A percentile compares a stretch with the other conserved stretches of the same genome.
These are phyloP conservation scores for Sporothrix phasma DNA, from an alignment of 2,329 filamentous ascomycete genomes.

Conservation along the genomic window DNA sequence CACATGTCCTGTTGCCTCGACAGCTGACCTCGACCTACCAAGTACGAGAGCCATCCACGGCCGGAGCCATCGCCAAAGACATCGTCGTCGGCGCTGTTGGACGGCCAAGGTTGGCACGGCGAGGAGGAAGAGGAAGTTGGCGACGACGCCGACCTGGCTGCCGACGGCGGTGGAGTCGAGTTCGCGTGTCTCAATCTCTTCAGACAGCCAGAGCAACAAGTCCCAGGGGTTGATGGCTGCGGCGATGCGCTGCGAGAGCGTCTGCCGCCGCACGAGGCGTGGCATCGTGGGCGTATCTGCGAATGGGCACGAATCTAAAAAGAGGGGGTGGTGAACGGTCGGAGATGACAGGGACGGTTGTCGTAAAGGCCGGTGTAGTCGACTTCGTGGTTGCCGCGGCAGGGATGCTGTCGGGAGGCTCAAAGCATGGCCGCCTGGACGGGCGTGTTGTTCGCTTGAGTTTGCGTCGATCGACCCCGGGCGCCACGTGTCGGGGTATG, in stretches of 20 bases:
- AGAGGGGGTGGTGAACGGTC: neutral
- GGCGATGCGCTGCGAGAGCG: conserved; percentile 71
- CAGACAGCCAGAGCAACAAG: conserved; percentile 80
- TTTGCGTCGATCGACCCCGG: neutral
- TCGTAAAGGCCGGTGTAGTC: neutral
- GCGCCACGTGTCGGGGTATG: neutral
- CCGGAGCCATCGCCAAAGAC: conserved; percentile 60
- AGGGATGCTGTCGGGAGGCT: neutral
- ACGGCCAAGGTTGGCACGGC: conserved; percentile 66
- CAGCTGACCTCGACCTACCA: conserved; percentile 11
- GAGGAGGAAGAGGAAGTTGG: conserved; percentile 74
- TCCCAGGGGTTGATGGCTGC: conserved; percentile 79
- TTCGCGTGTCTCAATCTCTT: conserved; percentile 84
- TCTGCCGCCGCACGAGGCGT: conserved; percentile 74
- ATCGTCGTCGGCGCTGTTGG: conserved; percentile 48
- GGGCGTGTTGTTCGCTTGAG: neutral
- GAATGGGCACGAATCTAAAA: too few species aligned
- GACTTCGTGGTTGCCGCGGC: neutral
- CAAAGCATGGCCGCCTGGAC: neutral
- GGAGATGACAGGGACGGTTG: neutral
- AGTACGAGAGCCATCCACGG: conserved; percentile 18
- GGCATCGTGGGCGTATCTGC: conserved; percentile 37
- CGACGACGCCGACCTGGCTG: conserved; percentile 59
- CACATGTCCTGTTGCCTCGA: neutral
- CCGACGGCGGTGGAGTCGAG: conserved; percentile 79